Evolutionary conservation across 208 protist species (phyloP).

Genomic region (Leishmania guyanensis): DNA sequence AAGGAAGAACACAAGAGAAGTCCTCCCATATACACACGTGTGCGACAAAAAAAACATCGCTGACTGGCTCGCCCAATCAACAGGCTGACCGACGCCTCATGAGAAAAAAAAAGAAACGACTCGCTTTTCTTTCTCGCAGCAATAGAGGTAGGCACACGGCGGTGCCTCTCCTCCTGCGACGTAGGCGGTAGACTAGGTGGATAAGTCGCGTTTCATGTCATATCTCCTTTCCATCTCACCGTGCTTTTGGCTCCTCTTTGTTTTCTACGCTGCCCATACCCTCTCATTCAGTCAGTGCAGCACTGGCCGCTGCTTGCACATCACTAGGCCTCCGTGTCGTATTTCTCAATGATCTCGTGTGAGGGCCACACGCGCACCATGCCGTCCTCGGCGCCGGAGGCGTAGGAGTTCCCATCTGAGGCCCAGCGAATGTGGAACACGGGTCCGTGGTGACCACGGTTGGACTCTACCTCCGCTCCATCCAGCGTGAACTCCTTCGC

Average conservation of each 20-base stretch:
- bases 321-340: constrained; percentile 52
- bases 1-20: neutral
- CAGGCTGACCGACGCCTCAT: neutral
- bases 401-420: constrained; percentile 86
- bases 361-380: constrained; percentile 94
- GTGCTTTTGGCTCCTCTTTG: neutral
- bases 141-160: neutral
- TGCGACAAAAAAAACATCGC: neutral
- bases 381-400: constrained; percentile 89
- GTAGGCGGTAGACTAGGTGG: neutral
- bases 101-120: neutral
- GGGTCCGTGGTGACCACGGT: constrained; percentile 91
- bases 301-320: neutral
- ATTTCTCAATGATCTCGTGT: constrained; percentile 84
- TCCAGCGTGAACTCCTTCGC: constrained; percentile 90
- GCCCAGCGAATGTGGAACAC: constrained; percentile 92
- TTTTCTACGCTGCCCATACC: neutral
- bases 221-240: neutral
- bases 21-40: neutral
- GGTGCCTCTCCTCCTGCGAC: neutral
- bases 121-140: neutral
- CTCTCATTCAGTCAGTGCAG: neutral
- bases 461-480: constrained; percentile 83
- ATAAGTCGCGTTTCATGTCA: neutral
- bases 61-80: neutral